Evolutionary conservation across 2,329 filamentous ascomycete species (phyloP), one percentile per base, ranked within the genome.

Genomic region (Coccinonectria pachysandricola): DNA sequence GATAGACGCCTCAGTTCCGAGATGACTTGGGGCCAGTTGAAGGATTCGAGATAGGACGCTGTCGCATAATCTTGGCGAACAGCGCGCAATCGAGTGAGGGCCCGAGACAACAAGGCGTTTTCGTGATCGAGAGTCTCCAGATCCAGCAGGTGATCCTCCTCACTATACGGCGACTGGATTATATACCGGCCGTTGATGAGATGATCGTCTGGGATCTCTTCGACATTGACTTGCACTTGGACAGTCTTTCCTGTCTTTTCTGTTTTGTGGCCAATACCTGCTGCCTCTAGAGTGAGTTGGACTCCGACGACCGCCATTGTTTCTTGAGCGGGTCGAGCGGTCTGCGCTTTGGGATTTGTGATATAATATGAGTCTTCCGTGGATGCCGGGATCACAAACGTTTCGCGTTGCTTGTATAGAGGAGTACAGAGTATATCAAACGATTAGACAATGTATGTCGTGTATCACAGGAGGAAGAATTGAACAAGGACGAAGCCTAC

Each of bases 121-220:
- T 82, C 68, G 0, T 56, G 56, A 35, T 81, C 67, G 6, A 93
- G 63, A 3, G 65, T 73, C 23, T 63, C 54, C 31, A 94, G 65
- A 48, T 87, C 74, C 17, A 93, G 71, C 24, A 83, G 71, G 52
- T 93, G 85, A 3, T 68, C 62, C 15, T 60, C 52, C 21, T 76
- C 72, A 7, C 73, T 71, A 51, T 94, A 93, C 1, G 85, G 85
- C 1, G 86, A 93, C 35, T 76, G 68, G 20, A 80, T 61, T 22
- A 91, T 42, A 37, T 49, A 49, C 12, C 48, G 46, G 8, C 39
- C 30, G n/a, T 42, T 29, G 3, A 37, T 28, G 19, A 32, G 27
- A 5, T 36, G 23, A 10, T 36, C 30, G 2, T 32, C 9, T 14
- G 19, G 23, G 12, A 49, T 25, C 23, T 48, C 43, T 21, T 48